Conservation (phyloP, 768 basidiomycete genomes). For the Saitozyma podzolica region DNA sequence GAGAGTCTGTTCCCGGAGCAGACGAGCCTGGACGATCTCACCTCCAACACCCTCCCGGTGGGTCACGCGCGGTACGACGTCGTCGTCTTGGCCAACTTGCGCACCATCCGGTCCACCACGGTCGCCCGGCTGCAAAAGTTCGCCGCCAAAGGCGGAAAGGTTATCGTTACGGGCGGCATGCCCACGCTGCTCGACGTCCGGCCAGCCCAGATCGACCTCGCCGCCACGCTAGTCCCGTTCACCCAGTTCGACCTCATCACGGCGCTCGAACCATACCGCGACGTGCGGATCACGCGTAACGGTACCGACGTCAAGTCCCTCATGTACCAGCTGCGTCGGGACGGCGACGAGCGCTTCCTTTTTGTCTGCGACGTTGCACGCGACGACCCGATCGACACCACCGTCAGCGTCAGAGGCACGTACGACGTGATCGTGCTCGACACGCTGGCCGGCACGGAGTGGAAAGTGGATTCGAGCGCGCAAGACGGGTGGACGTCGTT, state of each 20-base stretch:
- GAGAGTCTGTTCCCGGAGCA: constrained; percentile 33
- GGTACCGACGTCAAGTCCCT: constrained; percentile 22
- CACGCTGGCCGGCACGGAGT: constrained; percentile 17
- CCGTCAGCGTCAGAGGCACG: constrained; percentile 15
- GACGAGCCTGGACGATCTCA: constrained; percentile 17
- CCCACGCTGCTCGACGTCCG: constrained; percentile 30
- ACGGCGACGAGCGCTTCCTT: constrained; percentile 25
- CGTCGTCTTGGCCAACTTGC: constrained; percentile 32
- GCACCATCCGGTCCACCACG: constrained; percentile 35
- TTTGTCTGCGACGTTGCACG: constrained; percentile 37
- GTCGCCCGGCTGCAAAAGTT: constrained; percentile 26
- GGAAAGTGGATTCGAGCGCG: constrained; percentile 6
- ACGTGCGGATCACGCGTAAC: constrained; percentile 23
- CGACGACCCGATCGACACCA: constrained; percentile 19
- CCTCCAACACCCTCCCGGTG: constrained; percentile 18
- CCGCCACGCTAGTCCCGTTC: constrained; percentile 6
- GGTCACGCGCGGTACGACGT: constrained; percentile 33
- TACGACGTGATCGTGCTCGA: constrained; percentile 24
- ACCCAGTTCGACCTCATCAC: constrained; percentile 20
- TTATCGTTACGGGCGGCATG: constrained; percentile 28
- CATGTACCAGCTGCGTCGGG: constrained; percentile 33
- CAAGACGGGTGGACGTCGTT: constrained; percentile 22
- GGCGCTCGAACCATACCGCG: constrained; percentile 22
- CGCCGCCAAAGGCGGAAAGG: constrained; percentile 24
- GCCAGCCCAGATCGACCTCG: background rate